These are phyloP conservation scores for Massarina eburnea DNA, from an alignment of 2,329 filamentous ascomycete species.

Conservation along the genomic window DNA sequence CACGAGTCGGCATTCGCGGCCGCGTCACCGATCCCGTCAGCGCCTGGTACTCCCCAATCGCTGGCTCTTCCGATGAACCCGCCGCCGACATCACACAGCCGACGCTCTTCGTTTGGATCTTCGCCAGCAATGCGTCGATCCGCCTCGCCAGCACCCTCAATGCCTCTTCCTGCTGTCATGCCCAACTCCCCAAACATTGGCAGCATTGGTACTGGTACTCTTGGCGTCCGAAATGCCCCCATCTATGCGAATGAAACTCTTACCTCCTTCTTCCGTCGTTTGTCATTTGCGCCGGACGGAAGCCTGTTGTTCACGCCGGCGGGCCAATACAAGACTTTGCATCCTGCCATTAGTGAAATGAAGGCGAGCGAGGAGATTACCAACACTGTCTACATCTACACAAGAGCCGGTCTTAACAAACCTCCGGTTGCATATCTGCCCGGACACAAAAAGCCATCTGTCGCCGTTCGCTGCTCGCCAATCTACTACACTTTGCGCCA, in stretches of 20 bases:
- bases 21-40: constrained; percentile 84
- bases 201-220: constrained; percentile 51
- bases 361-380: constrained; percentile 83
- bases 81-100: constrained; percentile 85
- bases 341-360: constrained; percentile 65
- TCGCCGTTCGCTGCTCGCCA: constrained; percentile 93
- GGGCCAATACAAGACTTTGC: constrained; percentile 87
- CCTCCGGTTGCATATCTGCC: constrained; percentile 93
- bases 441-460: constrained; percentile 96
- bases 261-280: constrained; percentile 91
- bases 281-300: constrained; percentile 94
- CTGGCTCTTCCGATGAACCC: constrained; percentile 94
- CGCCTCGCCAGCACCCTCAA: constrained; percentile 86
- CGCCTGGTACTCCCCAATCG: constrained; percentile 90
- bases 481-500: constrained; percentile 81
- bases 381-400: constrained; percentile 99
- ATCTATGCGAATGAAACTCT: constrained; percentile 97
- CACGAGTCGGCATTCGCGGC: constrained; percentile 55
- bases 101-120: constrained; percentile 88
- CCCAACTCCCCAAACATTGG: constrained; percentile 84
- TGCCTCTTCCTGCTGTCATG: constrained; percentile 94
- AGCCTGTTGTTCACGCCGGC: constrained; percentile 92
- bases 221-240: constrained; percentile 72
- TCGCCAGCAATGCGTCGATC: constrained; percentile 79
- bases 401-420: constrained; percentile 92